Evolutionary conservation across 2,329 filamentous ascomycete species (phyloP).

Genomic region (Dactylellina drechsleri): DNA sequence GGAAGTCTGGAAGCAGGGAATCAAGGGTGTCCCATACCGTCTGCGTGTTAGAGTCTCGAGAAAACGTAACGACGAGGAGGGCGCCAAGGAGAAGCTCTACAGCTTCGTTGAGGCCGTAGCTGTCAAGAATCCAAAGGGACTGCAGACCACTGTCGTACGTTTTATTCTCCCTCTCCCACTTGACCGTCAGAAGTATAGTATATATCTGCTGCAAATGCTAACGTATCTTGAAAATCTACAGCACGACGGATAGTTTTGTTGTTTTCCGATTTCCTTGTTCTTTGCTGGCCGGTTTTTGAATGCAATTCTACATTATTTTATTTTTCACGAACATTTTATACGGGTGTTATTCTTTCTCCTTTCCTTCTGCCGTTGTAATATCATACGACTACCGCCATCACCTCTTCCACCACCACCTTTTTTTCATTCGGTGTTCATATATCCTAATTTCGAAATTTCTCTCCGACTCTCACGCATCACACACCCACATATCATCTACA

Average conservation of each 20-base stretch:
- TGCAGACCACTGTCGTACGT: slow-evolving; percentile 84
- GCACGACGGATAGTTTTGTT: slow-evolving; percentile 44
- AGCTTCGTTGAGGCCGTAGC: slow-evolving; percentile 99
- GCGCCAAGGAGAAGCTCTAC: slow-evolving; percentile 99
- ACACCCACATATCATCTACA: neutral
- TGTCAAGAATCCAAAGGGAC: slow-evolving; percentile 98
- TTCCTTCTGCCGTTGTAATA: slow-evolving; percentile 51
- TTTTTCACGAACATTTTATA: slow-evolving; percentile 13
- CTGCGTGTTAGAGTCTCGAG: slow-evolving; percentile 97
- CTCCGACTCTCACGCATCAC: neutral
- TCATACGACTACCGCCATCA: slow-evolving; percentile 26
- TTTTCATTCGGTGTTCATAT: slow-evolving; percentile 55
- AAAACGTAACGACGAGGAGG: slow-evolving; percentile 99
- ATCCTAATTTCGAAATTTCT: slow-evolving; percentile 28
- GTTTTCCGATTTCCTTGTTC: slow-evolving; percentile 27
- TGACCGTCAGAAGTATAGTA: neutral
- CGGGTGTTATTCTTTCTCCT: slow-evolving; percentile 15
- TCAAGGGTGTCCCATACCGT: slow-evolving; percentile 98
- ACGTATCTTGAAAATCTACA: slow-evolving; percentile 4
- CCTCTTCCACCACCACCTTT: neutral
- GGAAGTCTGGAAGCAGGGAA: slow-evolving; percentile 99
- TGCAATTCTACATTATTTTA: slow-evolving; percentile 35
- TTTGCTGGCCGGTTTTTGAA: slow-evolving; percentile 52
- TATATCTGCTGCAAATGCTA: neutral
- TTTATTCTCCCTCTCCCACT: neutral